phyloP scores from a whole-genome alignment of 331 rosid genomes.

The Spiraea crenata region DNA sequence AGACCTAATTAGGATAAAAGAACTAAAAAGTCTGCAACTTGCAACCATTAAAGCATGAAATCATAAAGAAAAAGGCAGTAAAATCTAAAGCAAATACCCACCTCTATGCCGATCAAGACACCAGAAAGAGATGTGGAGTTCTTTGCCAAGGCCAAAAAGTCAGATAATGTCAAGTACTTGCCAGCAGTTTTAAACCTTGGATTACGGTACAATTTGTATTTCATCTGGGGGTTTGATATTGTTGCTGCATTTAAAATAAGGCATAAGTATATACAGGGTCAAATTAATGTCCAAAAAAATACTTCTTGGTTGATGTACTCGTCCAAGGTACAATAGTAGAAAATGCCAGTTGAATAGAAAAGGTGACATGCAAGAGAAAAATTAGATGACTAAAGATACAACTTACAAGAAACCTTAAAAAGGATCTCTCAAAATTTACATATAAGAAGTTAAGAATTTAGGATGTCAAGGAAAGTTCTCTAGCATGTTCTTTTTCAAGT shows the following conservation, averaged over 20 bases:
- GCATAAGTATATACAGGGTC: constrained; percentile 16
- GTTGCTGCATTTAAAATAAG: constrained; percentile 50
- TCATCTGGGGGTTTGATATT: constrained; percentile 46
- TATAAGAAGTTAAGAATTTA: constrained; percentile 11
- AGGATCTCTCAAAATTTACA: constrained; percentile 11
- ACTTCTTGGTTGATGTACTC: constrained; percentile 4
- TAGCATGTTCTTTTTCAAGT: background rate
- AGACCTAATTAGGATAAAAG: background rate
- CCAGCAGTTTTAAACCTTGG: constrained; percentile 48
- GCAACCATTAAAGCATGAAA: background rate
- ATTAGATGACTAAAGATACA: constrained; percentile 10
- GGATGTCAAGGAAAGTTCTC: constrained; percentile 2
- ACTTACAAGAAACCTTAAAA: background rate
- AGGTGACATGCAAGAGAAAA: constrained; percentile 14
- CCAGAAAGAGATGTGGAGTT: constrained; percentile 60
- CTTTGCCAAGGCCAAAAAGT: constrained; percentile 74
- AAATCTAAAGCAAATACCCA: no score
- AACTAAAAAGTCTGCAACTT: background rate
- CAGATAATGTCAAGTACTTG: constrained; percentile 44
- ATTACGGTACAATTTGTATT: constrained; percentile 48
- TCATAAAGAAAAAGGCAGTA: background rate
- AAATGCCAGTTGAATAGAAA: constrained; percentile 9
- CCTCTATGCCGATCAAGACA: constrained; percentile 72
- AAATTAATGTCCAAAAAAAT: constrained; percentile 16
- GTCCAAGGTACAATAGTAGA: constrained; percentile 6